Percentiles rank a stretch among this genome's conserved stretches.
Evolutionary conservation across 371 early-diverging fungal genomes (phyloP).

Genomic region (Apophysomyces variabilis): DNA sequence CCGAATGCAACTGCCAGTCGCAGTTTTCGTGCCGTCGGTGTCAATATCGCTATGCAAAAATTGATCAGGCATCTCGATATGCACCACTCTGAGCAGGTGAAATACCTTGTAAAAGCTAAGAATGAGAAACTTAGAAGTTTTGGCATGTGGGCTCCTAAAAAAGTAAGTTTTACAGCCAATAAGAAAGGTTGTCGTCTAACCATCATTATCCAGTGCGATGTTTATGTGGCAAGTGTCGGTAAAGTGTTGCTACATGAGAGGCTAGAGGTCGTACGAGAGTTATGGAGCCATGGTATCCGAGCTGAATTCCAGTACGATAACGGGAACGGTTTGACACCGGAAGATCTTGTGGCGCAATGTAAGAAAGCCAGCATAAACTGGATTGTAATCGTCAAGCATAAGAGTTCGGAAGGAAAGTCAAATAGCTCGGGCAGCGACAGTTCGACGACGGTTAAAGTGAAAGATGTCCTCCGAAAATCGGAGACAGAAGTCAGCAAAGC

Average conservation of each 20-base stretch:
- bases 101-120: conserved; percentile 53
- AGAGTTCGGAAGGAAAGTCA: conserved; percentile 45
- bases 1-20: conserved; percentile 50
- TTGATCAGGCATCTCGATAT: conserved; percentile 70
- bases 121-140: conserved; percentile 65
- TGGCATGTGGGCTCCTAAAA: conserved; percentile 65
- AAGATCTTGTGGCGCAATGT: conserved; percentile 65
- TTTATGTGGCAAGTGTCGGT: conserved; percentile 83
- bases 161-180: conserved; percentile 23
- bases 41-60: conserved; percentile 80
- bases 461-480: conserved; percentile 67
- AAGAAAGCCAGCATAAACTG: conserved; percentile 77
- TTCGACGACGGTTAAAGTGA: conserved; percentile 69
- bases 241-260: conserved; percentile 72
- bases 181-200: not conserved
- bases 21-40: conserved; percentile 74
- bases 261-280: conserved; percentile 70
- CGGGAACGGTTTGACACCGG: conserved; percentile 66
- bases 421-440: conserved; percentile 25
- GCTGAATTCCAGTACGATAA: conserved; percentile 81
- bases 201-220: conserved; percentile 61
- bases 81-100: conserved; percentile 70
- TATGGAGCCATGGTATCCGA: conserved; percentile 76
- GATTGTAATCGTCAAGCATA: conserved; percentile 78
- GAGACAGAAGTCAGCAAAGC: conserved; percentile 64